Conservation (phyloP, 108 stramenopile genomes). For the Stephanodiscus triporus region DNA sequence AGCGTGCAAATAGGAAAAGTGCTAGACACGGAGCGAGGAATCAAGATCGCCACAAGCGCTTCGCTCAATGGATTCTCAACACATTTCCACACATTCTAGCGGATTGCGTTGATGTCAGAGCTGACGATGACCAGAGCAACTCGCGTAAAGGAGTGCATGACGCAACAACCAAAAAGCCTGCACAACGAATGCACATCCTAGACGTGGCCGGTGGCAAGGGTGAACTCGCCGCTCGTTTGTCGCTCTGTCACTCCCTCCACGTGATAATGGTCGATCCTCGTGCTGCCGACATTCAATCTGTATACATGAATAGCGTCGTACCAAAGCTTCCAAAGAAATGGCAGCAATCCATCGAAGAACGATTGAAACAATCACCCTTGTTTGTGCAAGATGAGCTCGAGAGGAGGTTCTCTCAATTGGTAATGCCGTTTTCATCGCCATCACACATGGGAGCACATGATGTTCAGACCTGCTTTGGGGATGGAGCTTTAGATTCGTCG, state of each 20-base stretch:
- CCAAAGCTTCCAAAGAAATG: slow-evolving; percentile 87
- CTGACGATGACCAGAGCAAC: neutral
- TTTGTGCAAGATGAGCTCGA: slow-evolving; percentile 55
- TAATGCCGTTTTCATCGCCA: slow-evolving; percentile 53
- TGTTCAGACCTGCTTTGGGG: neutral
- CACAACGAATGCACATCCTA: slow-evolving; percentile 42
- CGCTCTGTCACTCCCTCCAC: slow-evolving; percentile 69
- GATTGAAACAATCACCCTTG: slow-evolving; percentile 36
- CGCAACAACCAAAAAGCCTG: neutral
- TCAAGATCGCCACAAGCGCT: slow-evolving; percentile 78
- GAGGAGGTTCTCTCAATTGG: slow-evolving; percentile 59
- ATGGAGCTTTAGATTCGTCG: neutral
- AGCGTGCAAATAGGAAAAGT: slow-evolving; percentile 41
- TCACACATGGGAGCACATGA: neutral
- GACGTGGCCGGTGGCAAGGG: slow-evolving; percentile 87
- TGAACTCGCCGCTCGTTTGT: slow-evolving; percentile 79
- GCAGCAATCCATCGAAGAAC: slow-evolving; percentile 62
- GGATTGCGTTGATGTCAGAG: slow-evolving; percentile 18
- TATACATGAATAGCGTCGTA: slow-evolving; percentile 65
- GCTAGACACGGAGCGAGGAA: slow-evolving; percentile 81
- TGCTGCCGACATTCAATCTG: slow-evolving; percentile 59
- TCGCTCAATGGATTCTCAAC: slow-evolving; percentile 76
- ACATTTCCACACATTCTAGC: slow-evolving; percentile 55
- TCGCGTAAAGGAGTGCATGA: neutral
- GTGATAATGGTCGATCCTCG: slow-evolving; percentile 87